Percentiles rank a stretch among this genome's conserved stretches.
Evolutionary conservation across 2,329 filamentous ascomycete species (phyloP).

Genomic region (Fusarium sp.): DNA sequence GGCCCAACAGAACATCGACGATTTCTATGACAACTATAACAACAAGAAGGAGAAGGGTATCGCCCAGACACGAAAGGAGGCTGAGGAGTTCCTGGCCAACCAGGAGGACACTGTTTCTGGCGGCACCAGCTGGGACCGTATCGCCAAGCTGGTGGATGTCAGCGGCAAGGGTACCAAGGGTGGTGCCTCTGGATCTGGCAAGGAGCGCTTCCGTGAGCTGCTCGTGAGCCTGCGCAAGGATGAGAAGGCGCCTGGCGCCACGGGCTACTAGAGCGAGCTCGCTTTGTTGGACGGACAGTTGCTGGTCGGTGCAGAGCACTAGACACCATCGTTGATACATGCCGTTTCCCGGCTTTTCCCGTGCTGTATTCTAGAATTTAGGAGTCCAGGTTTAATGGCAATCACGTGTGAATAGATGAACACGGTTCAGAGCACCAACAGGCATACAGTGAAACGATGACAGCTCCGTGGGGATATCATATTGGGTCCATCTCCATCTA

Average conservation of each 20-base stretch:
- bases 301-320: conserved; percentile 38
- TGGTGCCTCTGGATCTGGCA: conserved; percentile 89
- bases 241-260: conserved; percentile 81
- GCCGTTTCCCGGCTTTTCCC: conserved; percentile 38
- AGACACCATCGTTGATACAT: conserved; percentile 36
- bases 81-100: conserved; percentile 89
- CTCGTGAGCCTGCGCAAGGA: conserved; percentile 91
- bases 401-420: conserved; percentile 46
- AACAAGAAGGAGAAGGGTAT: conserved; percentile 96
- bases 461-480: conserved; percentile 30
- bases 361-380: conserved; percentile 48
- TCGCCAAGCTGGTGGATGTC: conserved; percentile 96
- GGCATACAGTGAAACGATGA: conserved; percentile 6
- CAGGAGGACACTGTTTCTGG: conserved; percentile 94
- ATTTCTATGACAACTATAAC: conserved; percentile 99
- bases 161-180: conserved; percentile 92
- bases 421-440: conserved; percentile 25
- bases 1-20: conserved; percentile 94
- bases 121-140: conserved; percentile 98
- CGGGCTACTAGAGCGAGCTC: conserved; percentile 64
- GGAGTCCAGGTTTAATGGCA: conserved; percentile 49
- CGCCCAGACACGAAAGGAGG: conserved; percentile 88
- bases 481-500: conserved; percentile 37
- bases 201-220: conserved; percentile 95
- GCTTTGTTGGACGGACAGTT: conserved; percentile 18